phyloP scores from a whole-genome alignment of 1,284 basidiomycete species.

The Peniophora sp. region DNA sequence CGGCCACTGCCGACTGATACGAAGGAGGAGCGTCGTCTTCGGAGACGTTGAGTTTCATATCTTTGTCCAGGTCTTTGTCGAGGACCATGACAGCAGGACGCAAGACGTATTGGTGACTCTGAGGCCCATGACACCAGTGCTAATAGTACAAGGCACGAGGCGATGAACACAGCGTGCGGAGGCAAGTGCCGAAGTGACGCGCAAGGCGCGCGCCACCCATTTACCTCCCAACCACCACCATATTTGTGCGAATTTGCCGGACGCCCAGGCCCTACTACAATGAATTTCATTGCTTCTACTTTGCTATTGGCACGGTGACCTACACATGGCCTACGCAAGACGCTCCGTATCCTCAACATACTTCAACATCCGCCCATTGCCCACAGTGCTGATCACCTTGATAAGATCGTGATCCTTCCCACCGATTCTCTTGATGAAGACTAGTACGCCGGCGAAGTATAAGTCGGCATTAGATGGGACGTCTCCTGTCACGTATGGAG shows the following conservation, averaged over 20 bases:
- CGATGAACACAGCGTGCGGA: too few species aligned
- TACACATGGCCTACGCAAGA: neutral
- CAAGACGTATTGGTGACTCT: too few species aligned
- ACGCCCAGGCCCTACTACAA: too few species aligned
- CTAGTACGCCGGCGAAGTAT: neutral
- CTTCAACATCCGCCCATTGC: neutral
- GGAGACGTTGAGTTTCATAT: neutral
- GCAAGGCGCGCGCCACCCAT: too few species aligned
- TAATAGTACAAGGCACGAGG: too few species aligned
- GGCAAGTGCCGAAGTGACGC: too few species aligned
- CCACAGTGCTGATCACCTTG: neutral
- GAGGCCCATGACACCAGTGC: neutral
- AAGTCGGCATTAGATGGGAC: neutral
- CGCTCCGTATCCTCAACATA: neutral
- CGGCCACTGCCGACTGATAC: slow-evolving; percentile 1
- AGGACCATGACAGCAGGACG: neutral
- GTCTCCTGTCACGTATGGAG: neutral
- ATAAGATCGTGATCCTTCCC: neutral
- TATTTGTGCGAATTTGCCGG: too few species aligned
- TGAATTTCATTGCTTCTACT: too few species aligned
- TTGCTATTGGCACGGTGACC: too few species aligned
- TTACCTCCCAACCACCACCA: too few species aligned
- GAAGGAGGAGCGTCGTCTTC: neutral
- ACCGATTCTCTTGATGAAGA: neutral
- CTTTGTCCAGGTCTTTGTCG: neutral